A percentile compares a stretch with the other conserved stretches of the same genome.
Evolutionary conservation across 768 basidiomycete genomes (phyloP).

Genomic region (Podaxis mareebaensis): DNA sequence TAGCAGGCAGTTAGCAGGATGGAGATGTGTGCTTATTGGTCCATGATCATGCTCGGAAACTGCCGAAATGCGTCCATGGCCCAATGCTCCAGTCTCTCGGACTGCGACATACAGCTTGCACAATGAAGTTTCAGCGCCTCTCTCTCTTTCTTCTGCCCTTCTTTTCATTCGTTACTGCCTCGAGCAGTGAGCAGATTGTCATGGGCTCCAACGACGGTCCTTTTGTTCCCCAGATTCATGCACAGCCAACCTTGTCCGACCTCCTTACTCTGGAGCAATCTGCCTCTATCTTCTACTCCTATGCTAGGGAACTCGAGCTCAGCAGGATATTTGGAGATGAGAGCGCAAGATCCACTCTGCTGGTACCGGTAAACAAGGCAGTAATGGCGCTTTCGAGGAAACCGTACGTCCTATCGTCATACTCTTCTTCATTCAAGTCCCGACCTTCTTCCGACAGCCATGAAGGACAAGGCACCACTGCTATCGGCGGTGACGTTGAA

Average conservation of each 20-base stretch:
- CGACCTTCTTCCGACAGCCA: constrained; percentile 45
- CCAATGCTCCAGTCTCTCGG: not conserved
- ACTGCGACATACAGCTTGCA: constrained; percentile 8
- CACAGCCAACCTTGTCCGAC: constrained; percentile 66
- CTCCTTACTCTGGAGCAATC: constrained; percentile 75
- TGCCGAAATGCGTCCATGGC: not conserved
- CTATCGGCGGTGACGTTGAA: constrained; percentile 43
- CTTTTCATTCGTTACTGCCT: constrained; percentile 29
- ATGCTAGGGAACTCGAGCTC: constrained; percentile 72
- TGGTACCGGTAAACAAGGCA: constrained; percentile 88
- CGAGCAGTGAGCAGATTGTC: constrained; percentile 34
- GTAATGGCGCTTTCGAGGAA: constrained; percentile 79
- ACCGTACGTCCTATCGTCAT: constrained; percentile 58
- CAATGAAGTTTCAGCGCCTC: constrained; percentile 36
- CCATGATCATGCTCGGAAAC: not conserved
- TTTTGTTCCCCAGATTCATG: constrained; percentile 39
- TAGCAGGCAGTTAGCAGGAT: too few relatives aligned
- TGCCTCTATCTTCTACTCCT: constrained; percentile 82
- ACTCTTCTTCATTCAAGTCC: not conserved
- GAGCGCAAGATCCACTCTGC: constrained; percentile 50
- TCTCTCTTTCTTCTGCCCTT: constrained; percentile 31
- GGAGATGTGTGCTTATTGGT: not conserved
- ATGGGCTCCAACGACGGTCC: constrained; percentile 23
- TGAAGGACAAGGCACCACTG: constrained; percentile 42
- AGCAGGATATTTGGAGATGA: constrained; percentile 49